Evolutionary conservation across 2,329 filamentous ascomycete species (phyloP), one percentile per base, ranked within the genome.

Genomic region (Sclerotinia borealis): DNA sequence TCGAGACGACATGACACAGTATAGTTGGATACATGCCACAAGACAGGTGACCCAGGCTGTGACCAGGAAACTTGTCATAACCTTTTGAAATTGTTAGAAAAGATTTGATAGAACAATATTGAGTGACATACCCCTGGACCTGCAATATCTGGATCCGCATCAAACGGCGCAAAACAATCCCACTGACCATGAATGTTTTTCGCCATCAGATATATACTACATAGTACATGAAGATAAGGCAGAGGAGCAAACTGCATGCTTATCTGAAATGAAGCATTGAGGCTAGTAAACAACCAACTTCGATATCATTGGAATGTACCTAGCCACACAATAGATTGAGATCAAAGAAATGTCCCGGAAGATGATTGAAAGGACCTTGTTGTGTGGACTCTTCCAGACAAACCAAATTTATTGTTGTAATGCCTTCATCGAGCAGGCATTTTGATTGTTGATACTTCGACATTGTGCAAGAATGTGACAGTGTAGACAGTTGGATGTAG

Each of bases 1-100:
- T 59, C 56, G 47, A 13, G 37, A 27, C 27, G 56, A 64, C 3
- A 60, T 8, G 15, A 52, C 31, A 43, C 64, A 67, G 45, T 67
- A 67, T 15, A 50, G n/a, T 17, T 48, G 48, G 4, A 67, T 56
- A n/a, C 25, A 65, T 15, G 64, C 61, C 36, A 67, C 45, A n/a
- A 65, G 39, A 25, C 58, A 64, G 3, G 63, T 67, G 39, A 65
- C 47, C 61, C 61, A 65, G 3, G 64, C 65, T 6, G 65, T 66
- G 4, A 52, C 29, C 7, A 67, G 19, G 19, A 67, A 67, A 34
- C 50, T 59, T 27, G 58, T 50, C 39, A 67, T 47, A 19, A 67
- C 64, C 65, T 67, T 51, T 48, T 15, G 9, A 22, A 51, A 11
- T 17, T 4, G 27, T 65, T 7, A 66, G n/a, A 17, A 25, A 31